Base-by-base conservation (phyloP, 192 early-diverging fungal species). In the Coemansia sp. region DNA sequence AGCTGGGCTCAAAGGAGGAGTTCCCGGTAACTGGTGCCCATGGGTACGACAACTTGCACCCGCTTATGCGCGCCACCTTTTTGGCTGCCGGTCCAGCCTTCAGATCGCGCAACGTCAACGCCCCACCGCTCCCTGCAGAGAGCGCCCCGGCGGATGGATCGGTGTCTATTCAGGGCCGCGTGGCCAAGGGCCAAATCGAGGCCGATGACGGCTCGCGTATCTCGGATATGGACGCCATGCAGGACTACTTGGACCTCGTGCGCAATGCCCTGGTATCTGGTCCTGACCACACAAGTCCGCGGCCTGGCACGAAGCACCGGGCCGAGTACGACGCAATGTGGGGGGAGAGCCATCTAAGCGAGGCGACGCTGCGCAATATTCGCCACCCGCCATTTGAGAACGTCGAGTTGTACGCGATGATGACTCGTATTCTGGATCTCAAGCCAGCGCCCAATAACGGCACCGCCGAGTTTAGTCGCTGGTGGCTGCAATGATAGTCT, bases 1-100 rank as follows among this genome's bases (percentile, higher is more conserved):
- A 44, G 37, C 42, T 36, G 33, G 13, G 34, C 31, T 64, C 61
- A 13, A 67, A 65, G 13, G 57, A 68, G 0, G 60, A 69, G 11
- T 66, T 71, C 62, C 62, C 66, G 9, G 70, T 77, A 3, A 69
- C 73, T 33, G 95, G 94, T 17, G 82, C 86, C 31, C 96, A 98
- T 73, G 96, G 96, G 7, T 98, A 93, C 79, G 91, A 95, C 68
- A 85, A 91, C 76, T 40, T 83, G 66, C 68, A 87, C 36, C 73
- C 79, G 4, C 87, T 92, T 16, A 98, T 98, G 94, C 85, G 92
- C 7, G 91, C 93, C 2, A 90, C 93, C 10, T 94, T 95, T 73
- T 72, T 94, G 59, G 95, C 94, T 3, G 78, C 72, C 24, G 95
- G 93, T 3, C 92, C 93, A 0, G 74, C 85, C 4, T 91, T 93